Evolutionary conservation across 352 stramenopile species (phyloP), one percentile per base, ranked within the genome.

Genomic region (Globisporangium paddicum): DNA sequence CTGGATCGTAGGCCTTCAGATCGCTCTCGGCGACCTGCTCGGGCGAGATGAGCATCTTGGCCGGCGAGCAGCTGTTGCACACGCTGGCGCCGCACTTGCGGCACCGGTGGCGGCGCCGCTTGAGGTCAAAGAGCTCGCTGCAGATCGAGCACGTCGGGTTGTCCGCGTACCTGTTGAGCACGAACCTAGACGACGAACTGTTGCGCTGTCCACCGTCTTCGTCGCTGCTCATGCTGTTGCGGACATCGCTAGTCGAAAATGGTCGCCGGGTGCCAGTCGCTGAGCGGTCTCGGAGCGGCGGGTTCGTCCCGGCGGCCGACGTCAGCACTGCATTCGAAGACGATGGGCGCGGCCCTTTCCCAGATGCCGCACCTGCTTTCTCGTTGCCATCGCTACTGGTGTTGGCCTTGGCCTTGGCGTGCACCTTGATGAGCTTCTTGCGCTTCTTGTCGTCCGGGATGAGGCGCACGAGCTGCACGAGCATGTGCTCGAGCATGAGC

Each of bases 401-500:
- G 50, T 34, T 59, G 10, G 41, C 60, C 55, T 67, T 67, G 30
- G 44, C 23, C 58, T 79, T 87, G 1, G 66, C 60, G 52, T 89
- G 76, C 18, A 68, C 71, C 30, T 85, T 84, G 10, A 94, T 46
- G 19, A 94, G 66, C 38, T 90, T 88, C 62, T 77, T 84, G 38
- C 85, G 75, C 71, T 89, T 86, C 46, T 71, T 73, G 44, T 92
- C 82, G 64, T 94, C 82, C 2, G 79, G 81, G 38, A 93, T 90
- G 19, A 93, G 74, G 48, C 82, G 72, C 44, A 73, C 82, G 7
- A 94, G 68, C 55, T 94, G 79, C 42, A 79, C 78, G 41, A 94
- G 71, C 80, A 90, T 89, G 60, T 89, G 77, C 57, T 89, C 79
- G 21, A 92, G 75, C 82, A 92, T 91, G 19, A 89, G 68, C 3